Conservation (phyloP, 176 grass and related monocot genomes). For the Phoenix roebelenii region DNA sequence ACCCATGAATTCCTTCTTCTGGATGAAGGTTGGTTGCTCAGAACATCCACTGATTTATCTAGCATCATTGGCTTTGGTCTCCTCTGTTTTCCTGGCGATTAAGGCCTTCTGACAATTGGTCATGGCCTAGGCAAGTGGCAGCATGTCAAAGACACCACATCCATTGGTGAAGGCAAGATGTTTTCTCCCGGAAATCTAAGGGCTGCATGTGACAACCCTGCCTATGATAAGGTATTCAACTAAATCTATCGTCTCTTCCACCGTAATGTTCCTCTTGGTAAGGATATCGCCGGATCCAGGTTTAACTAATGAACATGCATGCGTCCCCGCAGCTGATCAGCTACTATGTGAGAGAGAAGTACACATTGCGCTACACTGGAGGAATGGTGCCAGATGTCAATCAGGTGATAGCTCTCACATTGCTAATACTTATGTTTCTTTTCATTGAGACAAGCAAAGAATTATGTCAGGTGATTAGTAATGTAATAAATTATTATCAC, state of each 20-base stretch:
- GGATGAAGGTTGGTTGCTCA: constrained; percentile 43
- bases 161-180: constrained; percentile 88
- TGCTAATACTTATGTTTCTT: too few relatives aligned
- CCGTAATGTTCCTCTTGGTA: too few relatives aligned
- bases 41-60: not conserved
- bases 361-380: constrained; percentile 96
- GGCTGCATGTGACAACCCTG: constrained; percentile 83
- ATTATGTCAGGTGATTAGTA: too few relatives aligned
- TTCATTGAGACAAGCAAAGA: too few relatives aligned
- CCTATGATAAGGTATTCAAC: constrained; percentile 56
- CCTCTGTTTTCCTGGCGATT: too few relatives aligned
- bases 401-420: constrained; percentile 40
- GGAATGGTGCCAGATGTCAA: constrained; percentile 99
- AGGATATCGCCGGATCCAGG: too few relatives aligned
- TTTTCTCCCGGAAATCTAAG: constrained; percentile 95
- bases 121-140: constrained; percentile 70
- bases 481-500: too few relatives aligned
- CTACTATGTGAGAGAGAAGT: constrained; percentile 95
- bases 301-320: not conserved
- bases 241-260: too few relatives aligned
- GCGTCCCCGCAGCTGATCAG: constrained; percentile 56
- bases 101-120: too few relatives aligned
- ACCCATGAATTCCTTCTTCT: constrained; percentile 95
- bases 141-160: constrained; percentile 87
- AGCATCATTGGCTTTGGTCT: too few relatives aligned